Conservation (phyloP, 305 asterid species). For the Coffea humblotiana region DNA sequence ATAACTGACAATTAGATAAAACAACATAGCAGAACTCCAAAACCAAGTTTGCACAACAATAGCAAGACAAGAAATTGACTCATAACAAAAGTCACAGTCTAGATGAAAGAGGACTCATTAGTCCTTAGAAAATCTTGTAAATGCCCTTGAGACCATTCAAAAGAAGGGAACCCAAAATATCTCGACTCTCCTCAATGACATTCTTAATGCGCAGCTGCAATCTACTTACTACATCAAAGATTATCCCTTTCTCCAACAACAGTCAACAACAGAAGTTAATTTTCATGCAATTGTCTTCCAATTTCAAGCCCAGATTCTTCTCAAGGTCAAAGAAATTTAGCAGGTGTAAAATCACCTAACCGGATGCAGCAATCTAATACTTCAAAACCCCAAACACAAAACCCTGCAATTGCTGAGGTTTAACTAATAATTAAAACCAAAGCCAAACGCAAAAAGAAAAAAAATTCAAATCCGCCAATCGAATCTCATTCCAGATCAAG, state of each 20-base stretch:
- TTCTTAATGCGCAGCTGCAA: not conserved
- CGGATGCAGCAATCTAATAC: not conserved
- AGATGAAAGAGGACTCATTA: not conserved
- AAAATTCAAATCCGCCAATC: not conserved
- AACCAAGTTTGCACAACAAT: not conserved
- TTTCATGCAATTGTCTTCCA: not conserved
- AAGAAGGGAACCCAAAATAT: not conserved
- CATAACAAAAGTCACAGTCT: not conserved
- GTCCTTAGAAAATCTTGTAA: not conserved
- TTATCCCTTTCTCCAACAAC: not conserved
- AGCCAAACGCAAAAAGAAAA: not conserved
- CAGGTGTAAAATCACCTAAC: not conserved
- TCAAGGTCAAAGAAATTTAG: not conserved
- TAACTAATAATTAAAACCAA: not conserved
- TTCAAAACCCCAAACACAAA: not conserved
- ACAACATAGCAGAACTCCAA: not conserved
- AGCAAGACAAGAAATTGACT: conserved; percentile 2
- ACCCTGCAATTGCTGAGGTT: not conserved
- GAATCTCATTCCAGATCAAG: not conserved
- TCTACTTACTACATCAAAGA: not conserved
- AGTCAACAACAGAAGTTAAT: too few relatives aligned
- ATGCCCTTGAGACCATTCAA: not conserved
- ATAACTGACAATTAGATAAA: not conserved
- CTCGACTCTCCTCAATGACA: not conserved
- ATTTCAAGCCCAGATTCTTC: not conserved